Conservation (phyloP, 2,329 filamentous ascomycete species). For the Cucurbitaria berberidis region DNA sequence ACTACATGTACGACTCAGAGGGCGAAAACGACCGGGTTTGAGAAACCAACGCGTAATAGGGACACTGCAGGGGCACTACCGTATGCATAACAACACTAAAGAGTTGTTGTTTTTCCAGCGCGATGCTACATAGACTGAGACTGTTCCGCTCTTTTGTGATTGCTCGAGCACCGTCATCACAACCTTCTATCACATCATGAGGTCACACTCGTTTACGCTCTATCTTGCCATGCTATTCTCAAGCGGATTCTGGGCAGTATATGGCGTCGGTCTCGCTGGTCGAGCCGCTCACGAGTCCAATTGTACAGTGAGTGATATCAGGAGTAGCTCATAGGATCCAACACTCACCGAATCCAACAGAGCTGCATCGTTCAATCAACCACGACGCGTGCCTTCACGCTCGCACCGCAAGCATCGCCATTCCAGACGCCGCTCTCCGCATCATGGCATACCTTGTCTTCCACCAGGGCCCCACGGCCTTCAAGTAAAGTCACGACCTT, state of each 20-base stretch:
- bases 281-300: neutral
- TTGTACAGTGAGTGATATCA: constrained; percentile 12
- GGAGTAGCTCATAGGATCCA: neutral
- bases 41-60: neutral
- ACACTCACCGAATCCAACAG: neutral
- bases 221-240: constrained; percentile 13
- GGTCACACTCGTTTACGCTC: neutral
- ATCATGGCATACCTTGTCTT: neutral
- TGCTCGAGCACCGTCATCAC: constrained; percentile 1
- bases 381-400: neutral
- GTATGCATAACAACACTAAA: constrained; percentile 21
- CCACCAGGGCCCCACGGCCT: too few relatives aligned
- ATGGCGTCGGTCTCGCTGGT: constrained; percentile 15
- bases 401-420: neutral
- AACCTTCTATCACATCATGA: constrained; percentile 3
- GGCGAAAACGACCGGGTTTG: neutral
- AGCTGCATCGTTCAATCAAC: neutral
- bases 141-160: constrained; percentile 8
- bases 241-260: constrained; percentile 24
- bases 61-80: constrained; percentile 26
- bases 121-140: neutral
- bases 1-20: neutral
- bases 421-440: constrained; percentile 3
- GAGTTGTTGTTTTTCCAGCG: constrained; percentile 5
- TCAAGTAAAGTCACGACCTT: too few relatives aligned